phyloP scores from a whole-genome alignment of 495 filamentous ascomycete species.

The Lasiosphaeria hispida region DNA sequence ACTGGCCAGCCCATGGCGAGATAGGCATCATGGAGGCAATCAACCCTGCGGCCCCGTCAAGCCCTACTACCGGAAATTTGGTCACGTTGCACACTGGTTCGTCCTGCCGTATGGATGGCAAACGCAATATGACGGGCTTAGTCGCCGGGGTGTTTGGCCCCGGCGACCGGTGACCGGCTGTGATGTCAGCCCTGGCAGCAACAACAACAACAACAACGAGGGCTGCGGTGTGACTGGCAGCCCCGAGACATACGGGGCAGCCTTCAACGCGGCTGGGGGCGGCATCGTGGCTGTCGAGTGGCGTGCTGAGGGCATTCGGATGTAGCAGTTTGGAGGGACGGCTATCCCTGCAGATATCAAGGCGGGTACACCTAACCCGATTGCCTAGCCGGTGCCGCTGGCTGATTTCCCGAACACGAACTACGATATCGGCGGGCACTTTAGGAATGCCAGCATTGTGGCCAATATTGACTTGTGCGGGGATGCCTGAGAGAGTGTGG shows the following conservation, averaged over 20 bases:
- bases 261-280: constrained; percentile 57
- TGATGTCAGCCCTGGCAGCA: constrained; percentile 48
- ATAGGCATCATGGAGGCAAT: constrained; percentile 75
- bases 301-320: constrained; percentile 54
- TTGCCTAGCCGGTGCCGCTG: constrained; percentile 55
- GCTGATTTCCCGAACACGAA: constrained; percentile 56
- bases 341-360: constrained; percentile 53
- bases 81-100: constrained; percentile 66
- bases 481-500: constrained; percentile 46
- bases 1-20: constrained; percentile 70
- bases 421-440: constrained; percentile 61
- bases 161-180: constrained; percentile 46
- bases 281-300: constrained; percentile 67
- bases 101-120: constrained; percentile 55
- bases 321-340: constrained; percentile 59
- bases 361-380: constrained; percentile 52
- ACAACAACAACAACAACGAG: constrained; percentile 54
- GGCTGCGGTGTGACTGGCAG: constrained; percentile 52
- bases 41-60: constrained; percentile 43
- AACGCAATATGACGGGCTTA: constrained; percentile 47
- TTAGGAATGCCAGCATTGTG: constrained; percentile 63
- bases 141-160: neutral
- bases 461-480: constrained; percentile 71
- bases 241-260: constrained; percentile 47
- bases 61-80: constrained; percentile 41